phyloP scores from a whole-genome alignment of 2,329 filamentous ascomycete species.

The Calonectria leucothoes region DNA sequence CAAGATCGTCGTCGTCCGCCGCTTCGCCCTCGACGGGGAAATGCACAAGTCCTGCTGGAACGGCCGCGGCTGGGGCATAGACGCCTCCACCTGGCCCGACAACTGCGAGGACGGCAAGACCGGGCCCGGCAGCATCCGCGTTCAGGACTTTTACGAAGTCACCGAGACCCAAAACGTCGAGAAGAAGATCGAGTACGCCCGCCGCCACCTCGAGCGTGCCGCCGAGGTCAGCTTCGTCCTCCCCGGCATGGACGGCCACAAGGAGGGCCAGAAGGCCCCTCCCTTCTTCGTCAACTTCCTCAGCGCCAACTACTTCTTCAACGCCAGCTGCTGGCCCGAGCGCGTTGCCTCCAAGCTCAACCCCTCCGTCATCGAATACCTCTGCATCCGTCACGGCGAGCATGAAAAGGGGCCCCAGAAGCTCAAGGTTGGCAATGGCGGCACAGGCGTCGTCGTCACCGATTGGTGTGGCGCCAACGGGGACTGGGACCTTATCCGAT shows the following conservation, averaged over 20 bases:
- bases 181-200: conserved; percentile 81
- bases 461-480: conserved; percentile 91
- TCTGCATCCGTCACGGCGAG: conserved; percentile 68
- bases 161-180: conserved; percentile 79
- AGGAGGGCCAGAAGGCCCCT: conserved; percentile 47
- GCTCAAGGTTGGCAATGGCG: conserved; percentile 73
- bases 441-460: conserved; percentile 89
- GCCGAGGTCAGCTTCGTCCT: conserved; percentile 62
- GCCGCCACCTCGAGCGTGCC: conserved; percentile 81
- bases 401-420: conserved; percentile 61
- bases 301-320: conserved; percentile 94
- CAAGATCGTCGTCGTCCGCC: conserved; percentile 85
- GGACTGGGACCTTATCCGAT: conserved; percentile 90
- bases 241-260: conserved; percentile 48
- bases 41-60: conserved; percentile 61
- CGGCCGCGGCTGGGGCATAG: conserved; percentile 67
- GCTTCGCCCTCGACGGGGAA: conserved; percentile 75
- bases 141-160: conserved; percentile 97
- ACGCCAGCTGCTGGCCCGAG: conserved; percentile 91
- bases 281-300: conserved; percentile 93
- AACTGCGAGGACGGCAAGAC: conserved; percentile 83
- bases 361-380: conserved; percentile 75
- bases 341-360: conserved; percentile 90
- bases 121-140: conserved; percentile 78
- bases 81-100: conserved; percentile 81